Conservation (phyloP, 768 basidiomycete genomes). For the Roridomyces roridus region DNA sequence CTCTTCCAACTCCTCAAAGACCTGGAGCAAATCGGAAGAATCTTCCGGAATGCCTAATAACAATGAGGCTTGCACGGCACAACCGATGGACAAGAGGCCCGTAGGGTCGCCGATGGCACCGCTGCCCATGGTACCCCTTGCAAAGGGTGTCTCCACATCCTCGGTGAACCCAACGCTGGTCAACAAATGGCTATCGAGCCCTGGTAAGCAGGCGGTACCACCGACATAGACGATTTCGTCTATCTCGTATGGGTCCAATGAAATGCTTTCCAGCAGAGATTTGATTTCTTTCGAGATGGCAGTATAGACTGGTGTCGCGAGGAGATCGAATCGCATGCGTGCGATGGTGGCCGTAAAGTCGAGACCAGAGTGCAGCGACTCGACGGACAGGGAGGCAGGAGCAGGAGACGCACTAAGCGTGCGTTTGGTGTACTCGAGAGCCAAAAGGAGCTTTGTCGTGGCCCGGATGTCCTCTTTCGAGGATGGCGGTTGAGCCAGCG, state of each 20-base stretch:
- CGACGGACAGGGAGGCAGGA: constrained; percentile 91
- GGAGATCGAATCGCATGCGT: constrained; percentile 69
- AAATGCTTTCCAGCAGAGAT: constrained; percentile 56
- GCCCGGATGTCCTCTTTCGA: constrained; percentile 67
- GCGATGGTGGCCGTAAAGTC: constrained; percentile 80
- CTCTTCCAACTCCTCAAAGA: constrained; percentile 54
- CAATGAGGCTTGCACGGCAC: constrained; percentile 74
- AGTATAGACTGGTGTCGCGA: constrained; percentile 65
- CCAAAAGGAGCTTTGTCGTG: constrained; percentile 91
- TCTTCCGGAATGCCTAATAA: constrained; percentile 55
- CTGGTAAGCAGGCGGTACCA: constrained; percentile 75
- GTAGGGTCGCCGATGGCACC: constrained; percentile 82
- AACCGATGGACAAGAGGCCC: constrained; percentile 78
- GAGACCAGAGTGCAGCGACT: constrained; percentile 91
- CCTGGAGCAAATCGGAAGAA: constrained; percentile 55
- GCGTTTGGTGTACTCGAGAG: constrained; percentile 94
- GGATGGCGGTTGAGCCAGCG: constrained; percentile 64
- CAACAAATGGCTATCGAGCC: constrained; percentile 67
- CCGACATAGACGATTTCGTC: constrained; percentile 86
- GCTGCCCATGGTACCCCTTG: constrained; percentile 68
- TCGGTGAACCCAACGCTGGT: constrained; percentile 60
- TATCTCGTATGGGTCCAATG: constrained; percentile 68
- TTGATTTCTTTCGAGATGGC: constrained; percentile 56
- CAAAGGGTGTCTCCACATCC: constrained; percentile 68
- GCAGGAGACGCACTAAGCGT: constrained; percentile 87